Percentiles rank a stretch among this genome's conserved stretches.
phyloP scores from a whole-genome alignment of 1,139 yeast species.

The Scheffersomyces cryptocercus region DNA sequence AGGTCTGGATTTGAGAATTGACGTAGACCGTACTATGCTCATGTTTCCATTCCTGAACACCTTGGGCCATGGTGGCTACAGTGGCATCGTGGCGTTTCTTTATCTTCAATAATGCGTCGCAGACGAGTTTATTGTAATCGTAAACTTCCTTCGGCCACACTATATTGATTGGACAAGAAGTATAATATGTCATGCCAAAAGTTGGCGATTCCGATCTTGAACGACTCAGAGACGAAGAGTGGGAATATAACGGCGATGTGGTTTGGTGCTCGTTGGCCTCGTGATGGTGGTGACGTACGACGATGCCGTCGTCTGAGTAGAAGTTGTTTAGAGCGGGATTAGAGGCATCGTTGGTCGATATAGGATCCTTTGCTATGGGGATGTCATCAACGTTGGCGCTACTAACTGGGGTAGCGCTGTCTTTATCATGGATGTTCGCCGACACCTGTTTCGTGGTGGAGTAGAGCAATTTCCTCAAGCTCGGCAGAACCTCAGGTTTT shows the following conservation, averaged over 20 bases:
- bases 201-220: slow-evolving; percentile 36
- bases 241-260: neutral
- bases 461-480: slow-evolving; percentile 37
- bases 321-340: slow-evolving; percentile 46
- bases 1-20: slow-evolving; percentile 70
- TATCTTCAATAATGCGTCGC: slow-evolving; percentile 66
- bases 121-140: slow-evolving; percentile 68
- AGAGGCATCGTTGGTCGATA: slow-evolving; percentile 31
- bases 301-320: slow-evolving; percentile 18
- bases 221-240: slow-evolving; percentile 5
- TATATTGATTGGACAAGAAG: slow-evolving; percentile 52
- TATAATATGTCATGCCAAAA: slow-evolving; percentile 58
- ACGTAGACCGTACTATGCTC: slow-evolving; percentile 49
- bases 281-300: slow-evolving; percentile 16
- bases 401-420: neutral
- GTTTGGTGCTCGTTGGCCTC: slow-evolving; percentile 5
- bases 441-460: slow-evolving; percentile 4
- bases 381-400: slow-evolving; percentile 5
- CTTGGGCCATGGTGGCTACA: slow-evolving; percentile 90
- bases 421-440: neutral
- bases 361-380: slow-evolving; percentile 22
- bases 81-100: slow-evolving; percentile 90
- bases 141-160: slow-evolving; percentile 77
- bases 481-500: slow-evolving; percentile 46
- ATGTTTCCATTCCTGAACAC: slow-evolving; percentile 85